Evolutionary conservation across 164 flowering plant genomes (phyloP).

Genomic region (Buxus sempervirens): DNA sequence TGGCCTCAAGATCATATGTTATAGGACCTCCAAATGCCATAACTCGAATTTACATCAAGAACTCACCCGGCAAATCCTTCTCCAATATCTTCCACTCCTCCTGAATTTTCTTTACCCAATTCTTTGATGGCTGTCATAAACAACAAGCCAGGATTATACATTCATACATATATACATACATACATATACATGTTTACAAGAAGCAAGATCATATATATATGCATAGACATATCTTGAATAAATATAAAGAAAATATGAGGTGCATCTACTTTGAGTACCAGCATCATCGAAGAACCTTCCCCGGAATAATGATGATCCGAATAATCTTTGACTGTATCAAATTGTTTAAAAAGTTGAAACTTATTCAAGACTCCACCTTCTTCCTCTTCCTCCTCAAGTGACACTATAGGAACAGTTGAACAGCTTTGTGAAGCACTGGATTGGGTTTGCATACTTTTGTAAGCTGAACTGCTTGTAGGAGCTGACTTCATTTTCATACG

Average conservation of each 20-base stretch:
- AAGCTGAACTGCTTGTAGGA: neutral
- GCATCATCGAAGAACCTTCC: constrained; percentile 1
- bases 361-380: constrained; percentile 22
- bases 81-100: constrained; percentile 33
- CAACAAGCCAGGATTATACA: neutral
- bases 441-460: neutral
- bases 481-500: neutral
- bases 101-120: constrained; percentile 30
- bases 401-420: constrained; percentile 12
- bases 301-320: constrained; percentile 42
- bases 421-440: constrained; percentile 8
- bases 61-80: constrained; percentile 29
- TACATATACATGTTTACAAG: no score
- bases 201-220: no score
- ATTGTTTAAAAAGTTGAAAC: constrained; percentile 29
- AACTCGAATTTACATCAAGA: neutral
- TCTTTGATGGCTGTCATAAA: constrained; percentile 19
- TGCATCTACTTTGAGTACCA: constrained; percentile 23
- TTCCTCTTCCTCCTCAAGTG: neutral
- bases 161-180: no score
- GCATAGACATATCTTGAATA: neutral
- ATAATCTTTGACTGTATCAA: constrained; percentile 41
- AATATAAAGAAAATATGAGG: neutral
- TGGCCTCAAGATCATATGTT: neutral
- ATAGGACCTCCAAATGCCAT: neutral